Evolutionary conservation across 371 early-diverging fungal species (phyloP), one percentile per base, ranked within the genome.

Genomic region (Cokeromyces recurvatus): DNA sequence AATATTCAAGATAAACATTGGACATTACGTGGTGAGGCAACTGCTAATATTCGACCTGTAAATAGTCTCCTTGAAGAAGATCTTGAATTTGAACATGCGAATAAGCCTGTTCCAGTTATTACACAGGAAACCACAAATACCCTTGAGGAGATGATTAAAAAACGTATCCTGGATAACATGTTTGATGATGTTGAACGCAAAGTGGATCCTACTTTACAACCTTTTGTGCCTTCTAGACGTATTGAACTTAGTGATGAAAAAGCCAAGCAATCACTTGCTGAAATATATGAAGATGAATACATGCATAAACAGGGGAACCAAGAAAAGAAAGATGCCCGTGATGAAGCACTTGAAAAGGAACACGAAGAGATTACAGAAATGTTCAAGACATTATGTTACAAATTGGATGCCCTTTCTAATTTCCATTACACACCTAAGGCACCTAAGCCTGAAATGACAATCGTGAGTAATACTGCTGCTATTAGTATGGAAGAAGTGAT

Each of bases 41-140:
- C 63, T 23, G 79, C 89, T 9, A 81, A 77, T 21, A 70, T 66
- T n/a, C 81, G 98, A 35, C 98, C 98, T 2, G 51, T 88, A 37
- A 90, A 98, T 77, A 92, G 94, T 69, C 71, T 98, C 51, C 70
- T 98, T 38, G 95, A 91, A 59, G 94, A 97, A 64, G 88, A 91
- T 49, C 68, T 98, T 7, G 96, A 95, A 44, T 88, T 93, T 62
- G 97, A 97, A 50, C 81, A 85, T 46, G 89, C 86, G 27, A 77
- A 82, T 48, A 92, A 84, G 75, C 94, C 98, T 14, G 93, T 92
- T 0, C 98, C 98, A 4, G 88, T 95, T 12, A 86, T 95, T 38
- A 96, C 97, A 1, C 90, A 92, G 60, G 94, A 95, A 65, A 72
- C 79, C 2, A 96, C 97, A 1, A 65, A 76, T 51, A 78, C 90